These are phyloP conservation scores for Rubroboletus satanas DNA, from an alignment of 768 basidiomycete species.

Conservation along the genomic window DNA sequence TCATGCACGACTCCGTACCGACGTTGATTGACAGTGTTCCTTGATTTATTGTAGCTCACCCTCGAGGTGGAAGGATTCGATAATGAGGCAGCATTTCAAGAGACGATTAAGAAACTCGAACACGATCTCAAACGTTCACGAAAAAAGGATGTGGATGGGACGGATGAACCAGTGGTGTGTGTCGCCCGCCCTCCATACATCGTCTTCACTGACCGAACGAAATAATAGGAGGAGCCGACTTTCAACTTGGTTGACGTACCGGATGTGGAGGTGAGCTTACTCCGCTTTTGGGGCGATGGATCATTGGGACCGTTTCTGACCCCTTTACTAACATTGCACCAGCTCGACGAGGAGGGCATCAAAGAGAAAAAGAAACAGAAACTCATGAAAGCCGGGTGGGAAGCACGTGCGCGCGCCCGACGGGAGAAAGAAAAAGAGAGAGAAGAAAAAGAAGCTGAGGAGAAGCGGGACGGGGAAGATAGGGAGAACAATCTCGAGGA, in stretches of 20 bases:
- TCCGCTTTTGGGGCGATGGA: neutral
- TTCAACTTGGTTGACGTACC: conserved; percentile 92
- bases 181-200: neutral
- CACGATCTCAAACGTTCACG: conserved; percentile 67
- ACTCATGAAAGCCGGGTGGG: conserved; percentile 89
- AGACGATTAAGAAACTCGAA: conserved; percentile 84
- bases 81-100: conserved; percentile 74
- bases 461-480: conserved; percentile 66
- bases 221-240: conserved; percentile 65
- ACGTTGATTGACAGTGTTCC: neutral
- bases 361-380: conserved; percentile 95
- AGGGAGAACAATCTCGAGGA: conserved; percentile 63
- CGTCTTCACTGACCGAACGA: neutral
- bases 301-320: neutral
- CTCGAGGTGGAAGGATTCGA: conserved; percentile 70
- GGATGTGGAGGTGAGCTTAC: conserved; percentile 66
- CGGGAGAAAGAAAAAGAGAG: conserved; percentile 86
- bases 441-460: conserved; percentile 59
- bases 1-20: neutral
- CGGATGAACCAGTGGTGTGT: conserved; percentile 56
- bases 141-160: conserved; percentile 76
- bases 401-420: conserved; percentile 78
- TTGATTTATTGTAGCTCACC: conserved; percentile 40
- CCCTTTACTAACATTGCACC: neutral
- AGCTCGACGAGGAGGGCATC: conserved; percentile 86